Evolutionary conservation across 768 basidiomycete species (phyloP), one percentile per base, ranked within the genome.

Genomic region (Agrocybe chaxingu): DNA sequence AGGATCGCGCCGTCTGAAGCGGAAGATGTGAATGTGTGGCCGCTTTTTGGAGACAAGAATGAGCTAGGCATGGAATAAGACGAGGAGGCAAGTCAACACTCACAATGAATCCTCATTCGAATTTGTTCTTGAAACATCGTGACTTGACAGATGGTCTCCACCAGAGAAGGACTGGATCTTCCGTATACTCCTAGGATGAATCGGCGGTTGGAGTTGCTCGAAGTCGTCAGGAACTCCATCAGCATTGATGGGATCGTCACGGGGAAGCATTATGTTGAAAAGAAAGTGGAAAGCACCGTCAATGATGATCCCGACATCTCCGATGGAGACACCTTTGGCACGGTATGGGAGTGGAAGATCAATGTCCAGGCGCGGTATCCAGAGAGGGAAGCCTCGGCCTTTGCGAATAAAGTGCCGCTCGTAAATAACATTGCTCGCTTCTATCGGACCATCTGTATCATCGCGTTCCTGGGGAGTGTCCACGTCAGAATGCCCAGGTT

Each of bases 301-400:
- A 11, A 59, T 61, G 16, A 75, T 51, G n/a, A 72, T 60, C 8
- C 70, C 70, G 8, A 74, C 66, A 45, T 74, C 73, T 1, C 73
- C 73, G 36, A 73, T 70, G 29, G 51, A 64, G 38, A 69, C 61
- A 0, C 71, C 72, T 34, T 58, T 48, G 5, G 49, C 53, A 43
- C 56, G 59, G 42, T 66, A 64, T 13, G 59, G 57, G 3, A 48
- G 44, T 13, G 64, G 63, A 6, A 66, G 52, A 8, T 37, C 51
- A 29, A 44, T 47, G 35, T 64, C 60, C 7, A 66, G 65, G 24
- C 67, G 63, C 7, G 72, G 72, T 8, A 62, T 60, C 68, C 66
- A 72, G 18, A 72, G 51, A 2, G 70, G 70, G 45, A 66, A 67
- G 1, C 72, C 73, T 31, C 66, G 64, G 11, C 60, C 52, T 38